These are phyloP conservation scores for Solanum sejunctum DNA, from an alignment of 257 asterid genomes.

Conservation along the genomic window DNA sequence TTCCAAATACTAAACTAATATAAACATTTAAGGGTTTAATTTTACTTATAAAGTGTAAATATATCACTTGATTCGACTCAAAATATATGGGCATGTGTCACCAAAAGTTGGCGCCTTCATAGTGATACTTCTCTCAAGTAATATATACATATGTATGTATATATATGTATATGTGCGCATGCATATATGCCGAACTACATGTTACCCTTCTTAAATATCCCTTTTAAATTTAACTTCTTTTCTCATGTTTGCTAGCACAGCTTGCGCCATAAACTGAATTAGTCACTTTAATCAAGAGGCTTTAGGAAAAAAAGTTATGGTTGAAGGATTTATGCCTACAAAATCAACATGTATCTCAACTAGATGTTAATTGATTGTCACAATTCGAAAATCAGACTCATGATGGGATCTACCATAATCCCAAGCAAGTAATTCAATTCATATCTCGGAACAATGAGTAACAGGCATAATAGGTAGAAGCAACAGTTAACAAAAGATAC, in stretches of 20 bases:
- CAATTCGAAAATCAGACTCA: too few relatives aligned
- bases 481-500: too few relatives aligned
- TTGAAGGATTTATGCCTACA: neutral
- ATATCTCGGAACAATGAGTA: too few relatives aligned
- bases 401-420: too few relatives aligned
- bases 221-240: neutral
- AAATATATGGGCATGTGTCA: neutral
- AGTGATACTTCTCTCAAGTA: neutral
- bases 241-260: neutral
- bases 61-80: neutral
- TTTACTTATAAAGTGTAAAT: neutral
- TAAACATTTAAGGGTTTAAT: neutral
- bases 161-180: too few relatives aligned
- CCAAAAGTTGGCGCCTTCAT: neutral
- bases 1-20: neutral
- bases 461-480: too few relatives aligned
- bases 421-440: too few relatives aligned
- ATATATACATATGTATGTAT: neutral
- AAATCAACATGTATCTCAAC: too few relatives aligned
- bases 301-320: too few relatives aligned
- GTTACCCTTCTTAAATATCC: neutral
- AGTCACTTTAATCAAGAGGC: neutral
- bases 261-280: neutral
- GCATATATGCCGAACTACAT: neutral
- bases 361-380: too few relatives aligned